These are phyloP conservation scores for Filobasidium floriforme DNA, from an alignment of 768 basidiomycete genomes.

Conservation along the genomic window DNA sequence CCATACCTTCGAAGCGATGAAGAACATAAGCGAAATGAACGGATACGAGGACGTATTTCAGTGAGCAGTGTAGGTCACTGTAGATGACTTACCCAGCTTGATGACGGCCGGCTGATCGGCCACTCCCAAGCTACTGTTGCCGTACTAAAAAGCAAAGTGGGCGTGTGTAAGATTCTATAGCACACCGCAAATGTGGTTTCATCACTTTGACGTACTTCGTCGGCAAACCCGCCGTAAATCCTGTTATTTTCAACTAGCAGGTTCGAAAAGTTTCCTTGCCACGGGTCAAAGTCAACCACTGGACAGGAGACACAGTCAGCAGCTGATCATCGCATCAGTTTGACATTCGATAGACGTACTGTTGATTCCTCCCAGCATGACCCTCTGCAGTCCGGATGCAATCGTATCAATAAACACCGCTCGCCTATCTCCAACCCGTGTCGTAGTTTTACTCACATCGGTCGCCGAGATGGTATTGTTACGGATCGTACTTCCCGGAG, in stretches of 20 bases:
- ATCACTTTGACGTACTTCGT: constrained; percentile 25
- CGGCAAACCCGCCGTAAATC: constrained; percentile 37
- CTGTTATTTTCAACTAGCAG: constrained; percentile 30
- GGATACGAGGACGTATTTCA: too few species aligned
- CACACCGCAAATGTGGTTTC: neutral
- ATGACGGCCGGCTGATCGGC: constrained; percentile 35
- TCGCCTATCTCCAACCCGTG: neutral
- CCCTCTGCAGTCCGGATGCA: constrained; percentile 19
- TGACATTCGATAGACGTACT: constrained; percentile 14
- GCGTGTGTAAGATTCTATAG: neutral
- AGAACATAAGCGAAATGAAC: too few species aligned
- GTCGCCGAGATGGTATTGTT: constrained; percentile 39
- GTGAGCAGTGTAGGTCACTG: too few species aligned
- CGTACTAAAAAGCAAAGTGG: constrained; percentile 18
- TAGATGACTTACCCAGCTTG: constrained; percentile 42
- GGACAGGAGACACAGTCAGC: neutral
- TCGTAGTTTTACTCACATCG: constrained; percentile 22
- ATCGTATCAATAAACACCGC: neutral
- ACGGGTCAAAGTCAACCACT: constrained; percentile 39
- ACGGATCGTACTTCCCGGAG: constrained; percentile 32
- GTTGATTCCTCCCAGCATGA: constrained; percentile 38
- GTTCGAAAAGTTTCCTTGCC: constrained; percentile 36
- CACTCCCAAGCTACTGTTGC: constrained; percentile 27
- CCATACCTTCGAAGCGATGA: too few species aligned
- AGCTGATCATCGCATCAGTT: neutral